Base-by-base conservation (phyloP, 2,329 filamentous ascomycete species). In the Paecilomyces formosus region DNA sequence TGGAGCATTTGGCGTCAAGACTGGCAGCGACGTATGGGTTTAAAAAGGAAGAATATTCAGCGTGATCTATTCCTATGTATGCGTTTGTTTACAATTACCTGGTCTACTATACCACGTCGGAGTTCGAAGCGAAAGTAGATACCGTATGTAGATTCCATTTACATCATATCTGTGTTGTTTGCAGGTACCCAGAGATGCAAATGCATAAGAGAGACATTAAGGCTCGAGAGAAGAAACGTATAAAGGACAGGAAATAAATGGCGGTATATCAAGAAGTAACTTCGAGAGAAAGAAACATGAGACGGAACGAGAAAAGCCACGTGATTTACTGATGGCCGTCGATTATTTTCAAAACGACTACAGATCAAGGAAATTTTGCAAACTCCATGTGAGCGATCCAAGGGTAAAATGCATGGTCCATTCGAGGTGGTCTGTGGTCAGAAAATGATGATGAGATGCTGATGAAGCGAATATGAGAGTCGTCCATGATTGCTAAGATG, bases 11-110 rank as follows among this genome's bases (percentile, higher is more conserved):
- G 70, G 77, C 81, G 64, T 74, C 78, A 58, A 74, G 84, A 61
- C 67, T 87, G 67, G 79, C 78, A 56, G 83, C 82, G 22, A 86
- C 85, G 1, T 87, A 86, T 75, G 79, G 76, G 22, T 74, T 74
- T 60, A 69, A 66, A 24, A 64, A 68, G 54, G 58, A 65, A 53
- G 59, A 64, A 21, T 57, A 58, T 31, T 49, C 45, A 30, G 22
- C 28, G 11, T 31, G 13, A 18, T 15, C 18, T 39, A 21, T 9
- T 35, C 21, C 9, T 61, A 63, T 51, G 55, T 31, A 31, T 31
- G n/a, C 35, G 7, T 8, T 9, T 45, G 15, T 45, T 21, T 9
- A 45, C 9, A n/a, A 7, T n/a, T 45, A 18, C 39, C 18, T 21
- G 39, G n/a, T 45, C 39, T 18, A 8, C 39, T 45, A 9, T n/a